Base-by-base conservation (phyloP, 768 basidiomycete species). In the Cubamyces sp. region DNA sequence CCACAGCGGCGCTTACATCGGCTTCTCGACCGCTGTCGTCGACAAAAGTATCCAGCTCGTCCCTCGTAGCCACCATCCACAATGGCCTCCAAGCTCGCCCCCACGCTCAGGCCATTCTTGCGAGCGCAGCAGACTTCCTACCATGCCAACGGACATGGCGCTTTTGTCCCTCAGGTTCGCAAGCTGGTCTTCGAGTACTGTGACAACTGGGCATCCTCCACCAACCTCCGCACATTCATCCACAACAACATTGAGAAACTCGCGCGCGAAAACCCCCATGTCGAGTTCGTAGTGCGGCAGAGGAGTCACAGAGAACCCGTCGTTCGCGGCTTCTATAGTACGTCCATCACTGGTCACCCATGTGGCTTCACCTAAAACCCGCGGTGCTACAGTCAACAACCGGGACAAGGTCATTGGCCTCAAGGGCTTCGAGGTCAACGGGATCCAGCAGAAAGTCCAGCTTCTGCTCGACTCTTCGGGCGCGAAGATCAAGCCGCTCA, bases 141-240 rank as follows among this genome's bases (percentile, higher is more conserved):
- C 25, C 88, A 88, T 25, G 82, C 87, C 60, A 94, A 94, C 73
- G 92, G 92, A 1, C 90, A 90, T 71, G 71, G 76, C 45, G 78
- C 85, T 1, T 95, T 90, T 74, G 74, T 92, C 3, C 91, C 93
- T 2, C 86, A 86, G 64, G 80, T 91, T n/a, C 80, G 91, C 58
- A 95, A 94, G 71, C 79, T 96, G 62, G 92, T 96, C 65, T 85
- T 96, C 72, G 91, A 94, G 75, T 96, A 84, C 74, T 94, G 93
- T 76, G 87, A 95, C 69, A 84, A 83, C 56, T 91, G 88, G 84
- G 85, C 89, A 1, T 87, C 91, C 3, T 93, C 91, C 0, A 75
- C 81, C 47, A 86, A 86, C 70, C 80, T 90, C 7, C 87, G 93
- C 68, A 82, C 79, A 26, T 95, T 84, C 73, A 75, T 96, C 69